Evolutionary conservation across 257 asterid genomes (phyloP).

Genomic region (Paulownia fortunei): DNA sequence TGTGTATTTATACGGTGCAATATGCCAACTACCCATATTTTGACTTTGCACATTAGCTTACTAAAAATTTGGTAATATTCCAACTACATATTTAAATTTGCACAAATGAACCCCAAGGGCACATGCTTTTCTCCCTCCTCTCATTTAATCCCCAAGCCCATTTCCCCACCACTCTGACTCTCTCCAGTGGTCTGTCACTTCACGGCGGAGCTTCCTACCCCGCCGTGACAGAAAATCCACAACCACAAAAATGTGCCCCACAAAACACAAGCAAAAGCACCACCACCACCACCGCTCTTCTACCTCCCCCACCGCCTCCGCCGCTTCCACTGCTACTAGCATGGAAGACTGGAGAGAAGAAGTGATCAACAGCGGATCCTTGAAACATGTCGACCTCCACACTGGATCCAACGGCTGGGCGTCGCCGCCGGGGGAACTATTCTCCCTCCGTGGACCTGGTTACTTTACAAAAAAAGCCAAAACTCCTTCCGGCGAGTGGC

Average conservation of each 20-base stretch:
- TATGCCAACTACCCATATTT: no score
- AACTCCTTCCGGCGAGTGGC: slow-evolving; percentile 69
- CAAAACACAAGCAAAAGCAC: slow-evolving; percentile 63
- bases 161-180: not conserved
- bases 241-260: slow-evolving; percentile 52
- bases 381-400: slow-evolving; percentile 69
- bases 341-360: slow-evolving; percentile 71
- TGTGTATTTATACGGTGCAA: no score
- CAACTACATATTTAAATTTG: no score
- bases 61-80: no score
- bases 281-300: no score
- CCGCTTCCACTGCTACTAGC: slow-evolving; percentile 31
- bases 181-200: not conserved
- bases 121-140: not conserved
- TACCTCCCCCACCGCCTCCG: slow-evolving; percentile 35
- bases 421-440: slow-evolving; percentile 81
- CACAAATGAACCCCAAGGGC: slow-evolving; percentile 35
- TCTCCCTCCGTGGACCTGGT: slow-evolving; percentile 73
- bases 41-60: no score
- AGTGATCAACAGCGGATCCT: slow-evolving; percentile 70
- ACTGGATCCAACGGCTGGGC: slow-evolving; percentile 95
- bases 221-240: slow-evolving; percentile 27
- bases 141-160: slow-evolving; percentile 26
- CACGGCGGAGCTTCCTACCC: slow-evolving; percentile 45
- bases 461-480: slow-evolving; percentile 68